These are phyloP conservation scores for Dendryphion nanum DNA, from an alignment of 2,329 filamentous ascomycete species.

Conservation along the genomic window DNA sequence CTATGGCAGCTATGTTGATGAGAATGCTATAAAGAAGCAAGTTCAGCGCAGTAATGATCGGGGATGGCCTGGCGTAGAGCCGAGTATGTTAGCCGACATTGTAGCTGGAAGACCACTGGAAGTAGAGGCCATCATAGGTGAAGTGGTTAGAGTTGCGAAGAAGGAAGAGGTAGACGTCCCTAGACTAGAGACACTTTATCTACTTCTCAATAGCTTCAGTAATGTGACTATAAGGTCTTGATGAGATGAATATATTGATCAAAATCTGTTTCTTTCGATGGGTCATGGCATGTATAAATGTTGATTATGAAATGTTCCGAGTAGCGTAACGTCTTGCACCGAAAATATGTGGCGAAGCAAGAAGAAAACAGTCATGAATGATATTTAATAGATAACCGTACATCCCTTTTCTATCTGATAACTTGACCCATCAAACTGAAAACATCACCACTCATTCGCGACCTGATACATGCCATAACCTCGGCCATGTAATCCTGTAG, in stretches of 20 bases:
- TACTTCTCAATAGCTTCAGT: constrained; percentile 27
- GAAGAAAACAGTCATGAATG: neutral
- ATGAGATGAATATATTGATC: neutral
- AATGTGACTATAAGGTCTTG: neutral
- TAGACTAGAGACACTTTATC: constrained; percentile 41
- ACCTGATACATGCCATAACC: constrained; percentile 1
- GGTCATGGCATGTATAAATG: neutral
- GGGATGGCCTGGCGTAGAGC: constrained; percentile 36
- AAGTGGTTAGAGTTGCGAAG: constrained; percentile 37
- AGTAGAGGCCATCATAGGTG: constrained; percentile 47
- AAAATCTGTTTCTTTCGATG: neutral
- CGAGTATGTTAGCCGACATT: constrained; percentile 46
- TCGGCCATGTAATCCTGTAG: neutral
- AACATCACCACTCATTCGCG: neutral
- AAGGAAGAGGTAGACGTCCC: constrained; percentile 35
- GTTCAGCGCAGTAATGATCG: constrained; percentile 29
- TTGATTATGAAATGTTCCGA: neutral
- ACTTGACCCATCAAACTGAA: neutral
- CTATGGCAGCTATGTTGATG: constrained; percentile 23
- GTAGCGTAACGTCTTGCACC: neutral
- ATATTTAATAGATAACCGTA: neutral
- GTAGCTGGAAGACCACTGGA: constrained; percentile 39
- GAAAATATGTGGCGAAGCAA: neutral
- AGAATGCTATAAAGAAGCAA: constrained; percentile 29
- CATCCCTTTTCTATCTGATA: neutral